These are phyloP conservation scores for Epichloe glyceriae DNA, from an alignment of 2,329 filamentous ascomycete genomes.

Conservation along the genomic window DNA sequence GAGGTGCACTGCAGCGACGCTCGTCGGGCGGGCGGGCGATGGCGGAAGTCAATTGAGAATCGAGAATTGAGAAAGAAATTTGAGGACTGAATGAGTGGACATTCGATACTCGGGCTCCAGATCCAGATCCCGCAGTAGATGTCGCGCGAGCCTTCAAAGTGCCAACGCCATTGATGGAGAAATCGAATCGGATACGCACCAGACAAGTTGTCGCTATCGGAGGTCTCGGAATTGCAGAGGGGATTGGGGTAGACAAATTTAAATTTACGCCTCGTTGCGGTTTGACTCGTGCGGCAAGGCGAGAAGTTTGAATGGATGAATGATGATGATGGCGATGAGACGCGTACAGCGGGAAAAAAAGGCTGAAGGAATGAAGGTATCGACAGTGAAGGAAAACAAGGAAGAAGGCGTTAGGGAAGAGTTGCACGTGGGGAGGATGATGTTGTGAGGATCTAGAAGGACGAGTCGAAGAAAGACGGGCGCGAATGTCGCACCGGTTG, in stretches of 20 bases:
- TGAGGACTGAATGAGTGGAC: neutral
- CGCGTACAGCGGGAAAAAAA: neutral
- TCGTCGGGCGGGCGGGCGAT: neutral
- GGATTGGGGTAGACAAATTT: neutral
- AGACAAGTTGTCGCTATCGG: neutral
- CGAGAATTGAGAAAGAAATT: neutral
- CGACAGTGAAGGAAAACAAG: slow-evolving; percentile 2
- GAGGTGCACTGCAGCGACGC: neutral
- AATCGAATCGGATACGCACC: neutral
- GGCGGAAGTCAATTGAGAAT: neutral
- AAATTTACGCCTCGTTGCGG: slow-evolving; percentile 2
- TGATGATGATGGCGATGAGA: slow-evolving; percentile 4
- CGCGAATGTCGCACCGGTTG: neutral
- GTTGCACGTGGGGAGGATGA: slow-evolving; percentile 4
- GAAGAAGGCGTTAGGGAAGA: slow-evolving; percentile 5
- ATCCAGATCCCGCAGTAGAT: neutral
- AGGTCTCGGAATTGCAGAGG: neutral
- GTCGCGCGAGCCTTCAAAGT: neutral
- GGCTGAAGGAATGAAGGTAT: slow-evolving; percentile 1
- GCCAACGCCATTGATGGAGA: neutral
- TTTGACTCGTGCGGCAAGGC: neutral
- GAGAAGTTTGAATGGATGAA: neutral
- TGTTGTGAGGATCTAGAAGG: slow-evolving; percentile 5
- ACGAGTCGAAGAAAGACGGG: slow-evolving; percentile 3
- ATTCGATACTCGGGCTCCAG: neutral